phyloP scores from a whole-genome alignment of 2,329 filamentous ascomycete species.

The Nemania serpens region DNA sequence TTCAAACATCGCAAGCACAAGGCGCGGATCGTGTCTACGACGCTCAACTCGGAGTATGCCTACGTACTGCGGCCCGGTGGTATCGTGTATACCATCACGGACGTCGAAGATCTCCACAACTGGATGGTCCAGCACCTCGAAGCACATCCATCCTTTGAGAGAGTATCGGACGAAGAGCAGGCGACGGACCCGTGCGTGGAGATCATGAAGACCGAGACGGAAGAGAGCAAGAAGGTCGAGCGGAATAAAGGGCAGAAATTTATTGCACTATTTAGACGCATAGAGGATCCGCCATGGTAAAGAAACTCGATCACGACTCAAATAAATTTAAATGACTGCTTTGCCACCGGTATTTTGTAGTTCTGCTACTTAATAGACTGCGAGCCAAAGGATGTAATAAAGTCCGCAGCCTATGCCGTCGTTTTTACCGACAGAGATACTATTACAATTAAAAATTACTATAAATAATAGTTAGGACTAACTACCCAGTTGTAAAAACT shows the following conservation, averaged over 20 bases:
- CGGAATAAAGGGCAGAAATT: conserved; percentile 90
- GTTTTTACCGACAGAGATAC: too few species aligned
- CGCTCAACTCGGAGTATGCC: conserved; percentile 91
- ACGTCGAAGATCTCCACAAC: conserved; percentile 89
- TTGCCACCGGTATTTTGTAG: too few species aligned
- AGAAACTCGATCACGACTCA: background rate
- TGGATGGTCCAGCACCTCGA: conserved; percentile 94
- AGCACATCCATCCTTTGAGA: conserved; percentile 76
- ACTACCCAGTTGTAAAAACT: too few species aligned
- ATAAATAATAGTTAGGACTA: too few species aligned
- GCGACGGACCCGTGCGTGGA: conserved; percentile 72
- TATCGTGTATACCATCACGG: conserved; percentile 93
- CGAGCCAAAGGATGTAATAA: too few species aligned
- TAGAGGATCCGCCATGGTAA: conserved; percentile 79
- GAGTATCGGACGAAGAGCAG: conserved; percentile 69
- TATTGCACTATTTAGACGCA: conserved; percentile 82
- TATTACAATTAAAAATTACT: too few species aligned
- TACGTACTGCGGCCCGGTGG: conserved; percentile 84
- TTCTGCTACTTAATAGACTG: too few species aligned
- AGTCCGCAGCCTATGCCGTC: too few species aligned
- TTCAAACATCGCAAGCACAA: conserved; percentile 99
- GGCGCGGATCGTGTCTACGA: conserved; percentile 87
- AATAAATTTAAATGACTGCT: too few species aligned
- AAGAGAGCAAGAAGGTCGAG: conserved; percentile 96
- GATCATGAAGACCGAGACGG: conserved; percentile 82